phyloP scores from a whole-genome alignment of 1,284 basidiomycete species.

The Rhodotorula sp. region DNA sequence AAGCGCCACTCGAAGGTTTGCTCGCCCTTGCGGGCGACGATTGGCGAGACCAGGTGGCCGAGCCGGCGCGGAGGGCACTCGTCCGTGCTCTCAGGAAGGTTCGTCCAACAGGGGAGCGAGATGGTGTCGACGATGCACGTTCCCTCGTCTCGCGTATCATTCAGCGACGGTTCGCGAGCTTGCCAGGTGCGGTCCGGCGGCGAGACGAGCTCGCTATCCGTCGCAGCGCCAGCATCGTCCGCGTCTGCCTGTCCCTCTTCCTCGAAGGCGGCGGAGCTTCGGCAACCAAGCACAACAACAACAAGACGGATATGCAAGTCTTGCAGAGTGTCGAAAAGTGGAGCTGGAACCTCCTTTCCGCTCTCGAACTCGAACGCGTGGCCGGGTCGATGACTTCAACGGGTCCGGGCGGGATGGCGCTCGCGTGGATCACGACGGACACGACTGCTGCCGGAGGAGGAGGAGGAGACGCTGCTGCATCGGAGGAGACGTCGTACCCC shows the following conservation, averaged over 20 bases:
- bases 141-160: constrained; percentile 44
- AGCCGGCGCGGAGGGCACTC: constrained; percentile 57
- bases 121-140: constrained; percentile 19
- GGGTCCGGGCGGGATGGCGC: constrained; percentile 50
- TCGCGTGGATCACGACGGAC: constrained; percentile 54
- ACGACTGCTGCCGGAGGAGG: constrained; percentile 1
- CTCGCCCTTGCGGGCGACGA: constrained; percentile 62
- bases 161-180: constrained; percentile 63
- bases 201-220: constrained; percentile 69
- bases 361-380: constrained; percentile 65
- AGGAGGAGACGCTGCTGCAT: background rate
- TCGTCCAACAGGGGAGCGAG: constrained; percentile 46
- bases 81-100: background rate
- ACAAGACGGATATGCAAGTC: constrained; percentile 22
- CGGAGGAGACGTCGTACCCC: constrained; percentile 47
- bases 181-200: constrained; percentile 70
- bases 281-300: constrained; percentile 51
- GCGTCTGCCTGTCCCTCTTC: constrained; percentile 64
- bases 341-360: constrained; percentile 77
- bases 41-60: constrained; percentile 58
- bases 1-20: constrained; percentile 62
- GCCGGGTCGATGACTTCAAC: constrained; percentile 55
- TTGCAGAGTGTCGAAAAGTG: constrained; percentile 79
- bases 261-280: constrained; percentile 3
- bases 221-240: constrained; percentile 65